Base-by-base conservation (phyloP, 129 eudicot genomes). In the Tagetes erecta region DNA sequence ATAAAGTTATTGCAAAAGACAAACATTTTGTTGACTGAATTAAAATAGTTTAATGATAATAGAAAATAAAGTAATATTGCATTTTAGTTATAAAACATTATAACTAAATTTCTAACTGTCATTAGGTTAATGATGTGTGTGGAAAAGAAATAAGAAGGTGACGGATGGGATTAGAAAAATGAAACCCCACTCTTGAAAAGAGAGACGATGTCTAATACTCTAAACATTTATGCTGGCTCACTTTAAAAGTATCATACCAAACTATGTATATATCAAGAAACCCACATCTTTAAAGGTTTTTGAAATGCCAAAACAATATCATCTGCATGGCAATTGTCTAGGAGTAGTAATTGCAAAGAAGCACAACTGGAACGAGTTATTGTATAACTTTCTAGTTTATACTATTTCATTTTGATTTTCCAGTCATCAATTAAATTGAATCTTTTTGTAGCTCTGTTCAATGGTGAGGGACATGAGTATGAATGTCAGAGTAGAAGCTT, bases 381-480 rank as follows among this genome's bases (percentile, higher is more conserved):
- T n/a, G 59, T 73, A 4, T 3, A 1, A 42, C 20, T 53, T 76
- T 67, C 35, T 33, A 57, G 74, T 76, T 68, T 55, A 68, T 45
- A 6, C 5, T 44, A 55, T 68, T 63, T 31, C 57, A 60, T 27
- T 38, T 34, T 69, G 58, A n/a, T 52, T n/a, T 12, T 10, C 5
- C 11, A 51, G 4, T 65, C 38, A 67, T 31, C 41, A 11, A 2
- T 51, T 9, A 27, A 20, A 5, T 14, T 58, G 34, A 1, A 44
- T 40, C 9, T 77, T 11, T 73, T 71, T 81, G 64, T 88, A 94
- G 98, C 88, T 94, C 47, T 88, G 93, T 79, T 81, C 88, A 71
- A 80, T 86, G 89, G 95, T 84, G 71, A 84, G 98, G 79, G 98
- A 94, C 85, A 88, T 85, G 96, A 84, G 89, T 80, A 70, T 81